Base-by-base conservation (phyloP, 352 stramenopile genomes). In the Phytophthora tubulina region DNA sequence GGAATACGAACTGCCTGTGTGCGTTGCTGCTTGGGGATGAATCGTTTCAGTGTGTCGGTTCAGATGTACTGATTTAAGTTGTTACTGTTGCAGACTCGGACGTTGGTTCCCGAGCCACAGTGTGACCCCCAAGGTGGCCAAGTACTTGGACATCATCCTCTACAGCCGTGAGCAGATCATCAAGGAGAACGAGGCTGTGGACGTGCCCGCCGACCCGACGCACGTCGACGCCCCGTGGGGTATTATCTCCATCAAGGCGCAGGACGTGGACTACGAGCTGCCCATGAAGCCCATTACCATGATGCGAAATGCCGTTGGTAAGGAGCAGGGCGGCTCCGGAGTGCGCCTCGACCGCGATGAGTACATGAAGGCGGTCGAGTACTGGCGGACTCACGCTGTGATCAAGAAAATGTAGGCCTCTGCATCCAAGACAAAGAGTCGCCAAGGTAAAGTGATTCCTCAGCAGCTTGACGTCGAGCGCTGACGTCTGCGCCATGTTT, bases 241-340 rank as follows among this genome's bases (percentile, higher is more conserved):
- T 21, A 99, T 99, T 76, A 90, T 99, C 45, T 98, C 91, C 38
- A 97, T 99, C 68, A 99, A 99, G 81, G 92, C 97, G 36, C 97
- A 99, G 80, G 92, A 99, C 74, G 92, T 98, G 8, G 86, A 97
- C 68, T 73, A 94, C 63, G 97, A 99, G 75, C 82, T 99, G 35
- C 97, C 97, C 32, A 99, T 99, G 97, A 98, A 98, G 66, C 97
- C 97, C 6, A 99, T 99, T 78, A 99, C 97, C 11, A 93, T 98
- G 73, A 98, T 99, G 95, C 84, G 97, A 42, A 99, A 99, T 85
- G 95, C 97, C 48, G 78, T 99, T n/a, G 97, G 97, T 39, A 98
- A 98, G 76, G 95, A 98, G 33, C 82, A 99, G 70, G 97, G 92
- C 35, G 92, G 92, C 33, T 96, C 88, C 9, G 92, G 91, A 36